Evolutionary conservation across 2,329 filamentous ascomycete species (phyloP).

Genomic region (Stromatinia cepivora): DNA sequence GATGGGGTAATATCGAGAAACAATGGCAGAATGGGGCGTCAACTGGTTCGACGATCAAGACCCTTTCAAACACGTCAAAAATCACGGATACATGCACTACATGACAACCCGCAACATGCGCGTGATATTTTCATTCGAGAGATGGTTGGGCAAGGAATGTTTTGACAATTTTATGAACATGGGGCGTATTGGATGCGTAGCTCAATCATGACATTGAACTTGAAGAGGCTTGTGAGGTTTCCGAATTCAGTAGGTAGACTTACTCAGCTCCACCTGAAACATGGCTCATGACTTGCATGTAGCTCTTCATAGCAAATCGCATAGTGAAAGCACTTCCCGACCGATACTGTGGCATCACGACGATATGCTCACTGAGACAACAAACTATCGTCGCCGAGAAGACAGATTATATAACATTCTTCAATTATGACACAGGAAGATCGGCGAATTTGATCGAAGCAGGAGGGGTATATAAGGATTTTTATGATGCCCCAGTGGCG

Average conservation of each 20-base stretch:
- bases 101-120: not conserved
- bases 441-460: not conserved
- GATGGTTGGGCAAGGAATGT: not conserved
- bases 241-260: not conserved
- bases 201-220: not conserved
- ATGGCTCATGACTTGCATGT: not conserved
- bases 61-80: conserved; percentile 16
- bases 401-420: not conserved
- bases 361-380: not conserved
- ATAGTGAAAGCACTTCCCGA: not conserved
- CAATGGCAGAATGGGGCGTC: conserved; percentile 1
- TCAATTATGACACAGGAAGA: not conserved
- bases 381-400: not conserved
- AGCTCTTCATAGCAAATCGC: not conserved
- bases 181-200: not conserved
- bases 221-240: not conserved
- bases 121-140: not conserved
- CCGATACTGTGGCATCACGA: not conserved
- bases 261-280: not conserved
- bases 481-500: not conserved
- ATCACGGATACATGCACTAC: not conserved
- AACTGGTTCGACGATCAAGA: conserved; percentile 13
- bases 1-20: conserved; percentile 12
- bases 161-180: conserved; percentile 13
- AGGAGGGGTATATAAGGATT: not conserved